These are phyloP conservation scores for Botryosphaeria agaves DNA, from an alignment of 2,329 filamentous ascomycete species.

Conservation along the genomic window DNA sequence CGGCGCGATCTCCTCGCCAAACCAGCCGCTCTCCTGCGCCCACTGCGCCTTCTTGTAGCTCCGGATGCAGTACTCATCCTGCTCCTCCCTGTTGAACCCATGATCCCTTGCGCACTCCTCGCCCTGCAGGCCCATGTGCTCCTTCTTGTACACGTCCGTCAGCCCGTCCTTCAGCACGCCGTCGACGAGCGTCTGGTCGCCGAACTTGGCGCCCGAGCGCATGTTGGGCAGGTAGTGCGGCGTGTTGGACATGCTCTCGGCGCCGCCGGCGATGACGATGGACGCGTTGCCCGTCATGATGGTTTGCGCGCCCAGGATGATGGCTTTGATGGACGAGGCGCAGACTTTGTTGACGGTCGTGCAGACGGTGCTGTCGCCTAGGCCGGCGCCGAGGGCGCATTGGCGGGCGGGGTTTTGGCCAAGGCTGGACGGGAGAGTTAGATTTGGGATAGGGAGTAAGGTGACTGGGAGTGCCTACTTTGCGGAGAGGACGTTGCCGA, in stretches of 20 bases:
- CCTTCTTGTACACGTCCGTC: conserved; percentile 85
- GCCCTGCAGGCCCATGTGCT: conserved; percentile 88
- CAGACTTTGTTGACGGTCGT: conserved; percentile 99
- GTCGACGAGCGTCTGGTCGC: conserved; percentile 75
- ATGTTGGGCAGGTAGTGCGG: conserved; percentile 88
- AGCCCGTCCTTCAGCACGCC: conserved; percentile 89
- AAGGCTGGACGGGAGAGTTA: conserved; percentile 40
- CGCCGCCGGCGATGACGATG: conserved; percentile 82
- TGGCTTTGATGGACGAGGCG: conserved; percentile 84
- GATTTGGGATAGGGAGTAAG: conserved; percentile 2
- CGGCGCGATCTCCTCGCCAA: conserved; percentile 74
- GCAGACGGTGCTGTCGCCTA: conserved; percentile 60
- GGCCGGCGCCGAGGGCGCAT: conserved; percentile 77
- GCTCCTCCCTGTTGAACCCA: conserved; percentile 61
- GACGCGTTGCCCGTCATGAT: conserved; percentile 93
- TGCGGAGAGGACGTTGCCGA: conserved; percentile 94
- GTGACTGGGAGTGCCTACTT: conserved; percentile 40
- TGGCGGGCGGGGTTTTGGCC: conserved; percentile 94
- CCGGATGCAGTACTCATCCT: conserved; percentile 91
- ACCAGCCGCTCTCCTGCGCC: conserved; percentile 64
- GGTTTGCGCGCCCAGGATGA: conserved; percentile 87
- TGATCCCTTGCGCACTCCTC: conserved; percentile 87
- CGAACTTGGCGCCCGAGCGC: conserved; percentile 82
- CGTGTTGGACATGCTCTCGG: conserved; percentile 97
- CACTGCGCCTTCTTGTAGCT: conserved; percentile 88